A percentile compares a stretch with the other conserved stretches of the same genome.
Evolutionary conservation across 306 rosid species (phyloP).

Genomic region (Crataegus laevigata): DNA sequence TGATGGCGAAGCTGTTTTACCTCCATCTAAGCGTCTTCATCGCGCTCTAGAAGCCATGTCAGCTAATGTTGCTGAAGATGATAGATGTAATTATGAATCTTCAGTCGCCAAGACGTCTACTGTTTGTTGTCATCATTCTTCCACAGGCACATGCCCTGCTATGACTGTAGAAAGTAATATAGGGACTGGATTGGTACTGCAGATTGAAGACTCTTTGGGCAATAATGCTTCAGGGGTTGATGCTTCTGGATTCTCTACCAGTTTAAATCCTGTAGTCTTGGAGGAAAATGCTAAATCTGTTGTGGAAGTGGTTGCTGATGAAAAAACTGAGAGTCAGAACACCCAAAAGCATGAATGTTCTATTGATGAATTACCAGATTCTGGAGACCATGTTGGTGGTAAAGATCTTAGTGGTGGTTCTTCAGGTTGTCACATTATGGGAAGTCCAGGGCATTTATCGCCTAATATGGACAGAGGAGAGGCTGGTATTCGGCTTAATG

Average conservation of each 20-base stretch:
- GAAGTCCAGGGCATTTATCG: slow-evolving; percentile 18
- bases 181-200: slow-evolving; percentile 18
- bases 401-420: slow-evolving; percentile 23
- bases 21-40: slow-evolving; percentile 92
- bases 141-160: slow-evolving; percentile 22
- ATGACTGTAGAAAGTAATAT: slow-evolving; percentile 25
- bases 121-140: slow-evolving; percentile 23
- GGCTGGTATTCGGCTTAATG: slow-evolving; percentile 25
- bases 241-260: slow-evolving; percentile 23
- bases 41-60: slow-evolving; percentile 99
- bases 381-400: slow-evolving; percentile 27
- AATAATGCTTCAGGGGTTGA: slow-evolving; percentile 24
- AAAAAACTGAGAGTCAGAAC: slow-evolving; percentile 23
- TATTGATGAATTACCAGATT: slow-evolving; percentile 16
- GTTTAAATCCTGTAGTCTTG: slow-evolving; percentile 21
- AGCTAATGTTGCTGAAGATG: slow-evolving; percentile 84
- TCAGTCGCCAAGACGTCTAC: slow-evolving; percentile 26
- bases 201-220: slow-evolving; percentile 21
- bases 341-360: slow-evolving; percentile 26
- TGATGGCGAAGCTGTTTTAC: slow-evolving; percentile 85
- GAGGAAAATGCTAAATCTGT: slow-evolving; percentile 27
- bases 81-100: slow-evolving; percentile 31
- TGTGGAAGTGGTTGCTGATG: slow-evolving; percentile 24
- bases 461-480: slow-evolving; percentile 29
- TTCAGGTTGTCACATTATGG: slow-evolving; percentile 23